Percentiles rank a stretch among this genome's conserved stretches.
phyloP scores from a whole-genome alignment of 2,329 filamentous ascomycete species.

The Cercospora zeina region DNA sequence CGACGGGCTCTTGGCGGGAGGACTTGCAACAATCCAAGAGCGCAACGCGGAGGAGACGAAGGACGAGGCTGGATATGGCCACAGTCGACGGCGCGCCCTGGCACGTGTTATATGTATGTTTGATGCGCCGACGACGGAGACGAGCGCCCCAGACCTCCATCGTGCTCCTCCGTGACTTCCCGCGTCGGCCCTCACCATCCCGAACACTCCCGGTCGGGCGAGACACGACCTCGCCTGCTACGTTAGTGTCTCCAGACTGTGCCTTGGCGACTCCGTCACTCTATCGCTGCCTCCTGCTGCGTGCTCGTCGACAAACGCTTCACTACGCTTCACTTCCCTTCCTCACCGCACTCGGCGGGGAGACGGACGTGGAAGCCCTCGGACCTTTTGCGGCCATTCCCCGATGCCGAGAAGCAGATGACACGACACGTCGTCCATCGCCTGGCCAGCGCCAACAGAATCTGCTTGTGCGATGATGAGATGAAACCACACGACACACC shows the following conservation, averaged over 20 bases:
- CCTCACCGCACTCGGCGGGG: neutral
- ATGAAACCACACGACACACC: neutral
- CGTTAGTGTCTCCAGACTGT: neutral
- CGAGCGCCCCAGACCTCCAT: constrained; percentile 10
- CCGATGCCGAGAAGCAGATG: constrained; percentile 7
- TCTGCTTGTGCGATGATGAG: constrained; percentile 6
- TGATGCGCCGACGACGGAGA: constrained; percentile 12
- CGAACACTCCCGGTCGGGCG: constrained; percentile 7
- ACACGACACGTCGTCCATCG: constrained; percentile 5
- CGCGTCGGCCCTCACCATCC: constrained; percentile 6
- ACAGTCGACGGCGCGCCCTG: neutral
- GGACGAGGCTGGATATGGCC: no score
- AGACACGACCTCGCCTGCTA: constrained; percentile 6
- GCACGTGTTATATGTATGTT: neutral
- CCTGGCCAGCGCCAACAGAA: constrained; percentile 16
- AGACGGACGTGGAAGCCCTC: constrained; percentile 6
- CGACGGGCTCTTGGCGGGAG: constrained; percentile 4
- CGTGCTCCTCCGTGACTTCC: neutral
- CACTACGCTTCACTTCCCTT: no score
- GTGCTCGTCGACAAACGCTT: neutral
- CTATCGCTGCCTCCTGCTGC: constrained; percentile 3
- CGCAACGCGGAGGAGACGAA: no score
- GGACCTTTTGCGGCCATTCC: constrained; percentile 17
- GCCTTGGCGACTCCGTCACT: constrained; percentile 7
- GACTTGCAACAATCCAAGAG: neutral